Base-by-base conservation (phyloP, 75 land plant species). In the Sequoia sempervirens region DNA sequence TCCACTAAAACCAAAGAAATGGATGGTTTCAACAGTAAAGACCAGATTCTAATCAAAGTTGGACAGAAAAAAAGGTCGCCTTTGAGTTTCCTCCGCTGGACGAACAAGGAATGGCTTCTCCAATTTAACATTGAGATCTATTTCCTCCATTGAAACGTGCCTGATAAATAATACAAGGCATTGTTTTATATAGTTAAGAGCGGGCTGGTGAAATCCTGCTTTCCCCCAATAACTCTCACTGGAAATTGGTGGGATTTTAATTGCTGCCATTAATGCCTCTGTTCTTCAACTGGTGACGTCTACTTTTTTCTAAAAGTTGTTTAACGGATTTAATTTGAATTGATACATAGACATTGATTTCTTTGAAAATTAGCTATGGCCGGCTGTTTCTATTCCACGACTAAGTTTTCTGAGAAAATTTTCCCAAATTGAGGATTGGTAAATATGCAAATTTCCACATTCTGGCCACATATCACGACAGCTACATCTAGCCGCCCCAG, bases 41-140 rank as follows among this genome's bases (percentile, higher is more conserved):
- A 88, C 88, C 54, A 94, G 82, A 43, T 89, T 84, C 81, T 91
- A 89, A 84, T 92, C 94, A n/a, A 91, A 87, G 84, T 92, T 92
- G 23, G 92, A 86, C n/a, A 92, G 90, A 86, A 91, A 91, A 41
- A 91, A 66, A 37, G 84, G 54, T 61, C 83, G 82, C 70, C 79
- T 79, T 43, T 81, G 47, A 6, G 89, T 86, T 82, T 81, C 56
- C 61, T 85, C 82, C 4, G 86, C 79, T 14, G 93, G 90, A 46
- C 43, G 45, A 9, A 76, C 79, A 76, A 43, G n/a, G 46, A 76
- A 76, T 26, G 79, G 79, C 79, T 76, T 76, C 79, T 43, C 47
- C 47, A 76, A 30, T 41, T 20, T 41, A n/a, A 76, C 45, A 2
- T 43, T 76, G 28, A 76, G 46, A 43, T 76, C 79, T 41, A 43